phyloP scores from a whole-genome alignment of 2,329 filamentous ascomycete species.

The Arthrobotrys conoides region DNA sequence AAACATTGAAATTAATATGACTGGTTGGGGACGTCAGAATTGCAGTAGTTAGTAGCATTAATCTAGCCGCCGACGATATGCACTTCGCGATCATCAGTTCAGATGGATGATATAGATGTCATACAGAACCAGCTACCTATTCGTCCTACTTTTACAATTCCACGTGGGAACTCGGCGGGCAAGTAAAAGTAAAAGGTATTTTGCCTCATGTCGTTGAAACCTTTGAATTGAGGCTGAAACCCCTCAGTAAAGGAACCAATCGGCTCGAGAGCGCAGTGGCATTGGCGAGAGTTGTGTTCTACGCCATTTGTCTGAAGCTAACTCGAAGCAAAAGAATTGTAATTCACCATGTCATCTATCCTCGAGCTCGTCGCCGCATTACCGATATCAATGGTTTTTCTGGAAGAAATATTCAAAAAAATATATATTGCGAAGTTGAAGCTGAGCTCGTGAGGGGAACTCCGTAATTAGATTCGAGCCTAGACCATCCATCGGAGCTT shows the following conservation, averaged over 20 bases:
- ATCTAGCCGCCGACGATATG: neutral
- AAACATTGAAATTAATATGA: neutral
- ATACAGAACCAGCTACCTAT: neutral
- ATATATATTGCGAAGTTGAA: neutral
- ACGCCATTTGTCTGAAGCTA: neutral
- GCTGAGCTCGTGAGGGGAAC: neutral
- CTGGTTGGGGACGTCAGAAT: neutral
- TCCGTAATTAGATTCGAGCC: slow-evolving; percentile 9
- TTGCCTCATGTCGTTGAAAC: slow-evolving; percentile 38
- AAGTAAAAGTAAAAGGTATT: neutral
- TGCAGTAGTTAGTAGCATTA: neutral
- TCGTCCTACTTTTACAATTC: slow-evolving; percentile 21
- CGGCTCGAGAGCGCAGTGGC: slow-evolving; percentile 9
- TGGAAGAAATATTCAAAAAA: neutral
- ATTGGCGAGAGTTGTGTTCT: slow-evolving; percentile 5
- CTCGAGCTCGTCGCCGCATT: slow-evolving; percentile 7
- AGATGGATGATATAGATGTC: neutral
- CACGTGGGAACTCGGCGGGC: slow-evolving; percentile 30
- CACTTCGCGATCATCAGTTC: neutral
- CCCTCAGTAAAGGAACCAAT: slow-evolving; percentile 8
- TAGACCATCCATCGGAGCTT: slow-evolving; percentile 23
- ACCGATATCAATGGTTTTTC: neutral
- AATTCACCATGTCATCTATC: neutral
- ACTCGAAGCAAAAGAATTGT: neutral
- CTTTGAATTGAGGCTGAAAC: slow-evolving; percentile 36